phyloP scores from a whole-genome alignment of 176 grass and related monocot species.

The Raddia guianensis region DNA sequence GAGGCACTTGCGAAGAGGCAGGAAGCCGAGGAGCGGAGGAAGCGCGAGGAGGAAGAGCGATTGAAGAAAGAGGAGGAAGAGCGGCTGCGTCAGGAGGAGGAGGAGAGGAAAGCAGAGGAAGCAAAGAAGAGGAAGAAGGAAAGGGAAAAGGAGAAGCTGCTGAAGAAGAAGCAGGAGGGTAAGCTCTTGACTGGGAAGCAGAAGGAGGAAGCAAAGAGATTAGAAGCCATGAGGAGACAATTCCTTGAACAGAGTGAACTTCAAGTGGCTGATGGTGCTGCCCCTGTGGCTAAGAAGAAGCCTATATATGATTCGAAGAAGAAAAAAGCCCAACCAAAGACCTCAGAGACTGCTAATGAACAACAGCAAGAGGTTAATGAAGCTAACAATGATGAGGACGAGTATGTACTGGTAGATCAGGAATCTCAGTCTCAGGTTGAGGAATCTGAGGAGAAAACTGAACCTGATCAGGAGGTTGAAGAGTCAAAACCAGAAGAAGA shows the following conservation, averaged over 20 bases:
- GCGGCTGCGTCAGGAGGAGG: conserved; percentile 55
- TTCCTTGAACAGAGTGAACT: conserved; percentile 83
- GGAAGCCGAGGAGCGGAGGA: conserved; percentile 75
- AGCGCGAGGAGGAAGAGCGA: conserved; percentile 80
- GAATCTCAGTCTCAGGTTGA: conserved; percentile 61
- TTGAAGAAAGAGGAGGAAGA: conserved; percentile 87
- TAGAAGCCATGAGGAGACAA: conserved; percentile 90
- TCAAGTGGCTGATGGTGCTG: conserved; percentile 47
- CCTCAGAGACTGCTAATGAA: conserved; percentile 48
- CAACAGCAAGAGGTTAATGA: conserved; percentile 56
- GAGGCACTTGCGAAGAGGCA: conserved; percentile 75
- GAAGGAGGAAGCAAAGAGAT: conserved; percentile 86
- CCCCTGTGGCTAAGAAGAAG: conserved; percentile 72
- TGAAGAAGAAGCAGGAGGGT: conserved; percentile 88
- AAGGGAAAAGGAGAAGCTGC: conserved; percentile 84
- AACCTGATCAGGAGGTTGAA: conserved; percentile 65
- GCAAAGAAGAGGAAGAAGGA: conserved; percentile 88
- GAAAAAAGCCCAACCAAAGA: conserved; percentile 61
- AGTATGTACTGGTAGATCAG: conserved; percentile 75
- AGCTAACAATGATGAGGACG: conserved; percentile 57
- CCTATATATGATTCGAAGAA: conserved; percentile 90
- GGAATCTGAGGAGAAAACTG: conserved; percentile 60
- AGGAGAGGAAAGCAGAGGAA: conserved; percentile 79
- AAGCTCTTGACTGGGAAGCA: conserved; percentile 89
- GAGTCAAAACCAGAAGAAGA: conserved; percentile 62